Percentiles rank a stretch among this genome's conserved stretches.
phyloP scores from a whole-genome alignment of 345 rosid genomes.

The Euphorbia lathyris region DNA sequence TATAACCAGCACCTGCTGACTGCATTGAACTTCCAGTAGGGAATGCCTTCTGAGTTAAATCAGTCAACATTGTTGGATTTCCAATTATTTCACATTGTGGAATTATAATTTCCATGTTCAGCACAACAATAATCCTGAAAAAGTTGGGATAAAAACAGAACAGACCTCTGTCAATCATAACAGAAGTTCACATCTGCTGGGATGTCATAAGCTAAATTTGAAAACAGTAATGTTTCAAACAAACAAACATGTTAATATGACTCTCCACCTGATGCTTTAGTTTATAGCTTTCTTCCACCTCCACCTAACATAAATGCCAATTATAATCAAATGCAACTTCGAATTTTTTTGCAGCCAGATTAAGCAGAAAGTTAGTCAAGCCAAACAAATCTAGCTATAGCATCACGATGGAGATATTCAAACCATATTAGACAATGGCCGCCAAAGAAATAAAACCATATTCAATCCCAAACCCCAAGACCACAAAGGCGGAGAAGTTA shows the following conservation, averaged over 20 bases:
- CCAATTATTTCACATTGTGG: constrained; percentile 70
- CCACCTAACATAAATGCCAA: neutral
- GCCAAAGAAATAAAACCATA: too few species aligned
- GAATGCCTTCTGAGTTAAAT: constrained; percentile 37
- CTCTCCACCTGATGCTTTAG: neutral
- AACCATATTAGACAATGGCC: neutral
- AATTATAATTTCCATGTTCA: constrained; percentile 75
- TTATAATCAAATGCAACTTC: neutral
- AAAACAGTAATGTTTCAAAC: neutral
- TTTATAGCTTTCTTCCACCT: neutral
- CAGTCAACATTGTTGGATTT: constrained; percentile 52
- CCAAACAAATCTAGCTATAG: neutral
- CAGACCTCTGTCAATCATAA: constrained; percentile 7
- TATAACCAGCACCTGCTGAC: constrained; percentile 26
- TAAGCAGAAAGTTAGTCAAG: neutral
- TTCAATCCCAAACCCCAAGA: too few species aligned
- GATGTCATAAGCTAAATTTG: neutral
- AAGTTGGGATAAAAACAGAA: constrained; percentile 5
- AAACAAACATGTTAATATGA: neutral
- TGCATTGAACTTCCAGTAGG: constrained; percentile 32
- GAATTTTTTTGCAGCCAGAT: neutral
- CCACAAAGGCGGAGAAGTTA: neutral
- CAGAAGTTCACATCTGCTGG: constrained; percentile 10
- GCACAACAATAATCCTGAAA: constrained; percentile 73
- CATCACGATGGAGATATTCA: neutral